Base-by-base conservation (phyloP, 1,284 basidiomycete genomes). In the Tilletia caries region DNA sequence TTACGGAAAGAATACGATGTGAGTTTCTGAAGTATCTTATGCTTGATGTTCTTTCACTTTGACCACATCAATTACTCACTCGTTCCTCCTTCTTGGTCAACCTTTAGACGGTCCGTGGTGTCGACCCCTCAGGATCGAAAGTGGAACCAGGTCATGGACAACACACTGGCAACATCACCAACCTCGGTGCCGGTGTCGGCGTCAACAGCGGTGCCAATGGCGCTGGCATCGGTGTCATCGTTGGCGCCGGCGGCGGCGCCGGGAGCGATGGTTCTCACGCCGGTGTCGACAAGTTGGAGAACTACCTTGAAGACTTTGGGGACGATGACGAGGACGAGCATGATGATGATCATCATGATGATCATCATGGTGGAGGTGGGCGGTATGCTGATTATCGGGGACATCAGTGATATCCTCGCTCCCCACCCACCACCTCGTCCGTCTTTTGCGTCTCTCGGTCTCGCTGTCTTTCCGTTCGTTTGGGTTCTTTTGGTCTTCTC, bases 1-100 rank as follows among this genome's bases (percentile, higher is more conserved):
- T 68, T 73, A 32, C 71, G 80, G 13, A 72, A 75, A 46, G 80
- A 79, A 58, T 81, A 81, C 70, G 78, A 82, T 62, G 58, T 62
- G 32, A 62, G 58, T 62, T 12, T 62, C n/a, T n/a, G n/a, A n/a
- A n/a, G n/a, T n/a, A n/a, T n/a, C n/a, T n/a, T n/a, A n/a, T n/a
- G n/a, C n/a, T n/a, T n/a, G n/a, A n/a, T n/a, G n/a, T n/a, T n/a
- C 52, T 54, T 29, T 2, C 37, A 41, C 10, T 41, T 15, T 41
- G 37, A 2, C 10, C 15, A 1, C 15, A 41, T 1, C 37, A 41
- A 41, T 10, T 41, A 2, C 37, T 41, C 10, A 41, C 37, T 15
- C 15, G 37, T 41, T 41, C 2, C 15, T 6, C 2, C 37, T 23
- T 52, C 50, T 3, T n/a, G n/a, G n/a, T n/a, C n/a, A n/a, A n/a